Evolutionary conservation across 192 early-diverging fungal species (phyloP).

Genomic region (Backusella sp.): DNA sequence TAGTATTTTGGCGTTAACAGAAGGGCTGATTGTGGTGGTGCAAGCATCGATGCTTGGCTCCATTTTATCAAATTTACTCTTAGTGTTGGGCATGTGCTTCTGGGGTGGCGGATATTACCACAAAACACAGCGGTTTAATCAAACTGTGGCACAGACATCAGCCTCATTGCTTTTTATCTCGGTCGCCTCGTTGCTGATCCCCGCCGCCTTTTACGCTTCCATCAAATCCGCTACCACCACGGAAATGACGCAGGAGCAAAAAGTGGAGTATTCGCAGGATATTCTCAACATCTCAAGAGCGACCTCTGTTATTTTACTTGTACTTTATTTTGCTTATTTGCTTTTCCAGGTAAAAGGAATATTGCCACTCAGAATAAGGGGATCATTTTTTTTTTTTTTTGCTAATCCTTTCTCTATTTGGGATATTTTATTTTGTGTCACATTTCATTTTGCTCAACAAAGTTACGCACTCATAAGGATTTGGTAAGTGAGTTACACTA

Average conservation of each 20-base stretch:
- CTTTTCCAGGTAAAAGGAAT: constrained; percentile 53
- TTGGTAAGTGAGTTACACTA: constrained; percentile 37
- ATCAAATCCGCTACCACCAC: neutral
- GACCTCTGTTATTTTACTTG: constrained; percentile 64
- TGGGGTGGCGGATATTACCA: constrained; percentile 81
- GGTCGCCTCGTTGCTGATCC: constrained; percentile 63
- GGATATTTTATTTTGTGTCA: neutral
- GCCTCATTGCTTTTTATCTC: constrained; percentile 65
- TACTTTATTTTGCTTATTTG: constrained; percentile 65
- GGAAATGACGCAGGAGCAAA: neutral
- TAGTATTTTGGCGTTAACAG: constrained; percentile 73
- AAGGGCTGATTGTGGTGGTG: constrained; percentile 79
- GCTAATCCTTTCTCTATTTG: neutral
- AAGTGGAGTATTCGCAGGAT: neutral
- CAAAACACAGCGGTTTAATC: constrained; percentile 68
- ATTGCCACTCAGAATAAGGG: neutral
- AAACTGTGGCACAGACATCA: constrained; percentile 66
- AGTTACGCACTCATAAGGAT: constrained; percentile 76
- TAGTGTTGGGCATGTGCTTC: constrained; percentile 88
- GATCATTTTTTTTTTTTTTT: neutral
- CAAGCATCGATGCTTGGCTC: constrained; percentile 89
- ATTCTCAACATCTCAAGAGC: constrained; percentile 61
- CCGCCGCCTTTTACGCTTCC: constrained; percentile 60
- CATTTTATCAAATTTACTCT: constrained; percentile 83
- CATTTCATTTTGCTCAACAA: constrained; percentile 14